phyloP scores from a whole-genome alignment of 257 asterid species.

The Solanum clarkiae region DNA sequence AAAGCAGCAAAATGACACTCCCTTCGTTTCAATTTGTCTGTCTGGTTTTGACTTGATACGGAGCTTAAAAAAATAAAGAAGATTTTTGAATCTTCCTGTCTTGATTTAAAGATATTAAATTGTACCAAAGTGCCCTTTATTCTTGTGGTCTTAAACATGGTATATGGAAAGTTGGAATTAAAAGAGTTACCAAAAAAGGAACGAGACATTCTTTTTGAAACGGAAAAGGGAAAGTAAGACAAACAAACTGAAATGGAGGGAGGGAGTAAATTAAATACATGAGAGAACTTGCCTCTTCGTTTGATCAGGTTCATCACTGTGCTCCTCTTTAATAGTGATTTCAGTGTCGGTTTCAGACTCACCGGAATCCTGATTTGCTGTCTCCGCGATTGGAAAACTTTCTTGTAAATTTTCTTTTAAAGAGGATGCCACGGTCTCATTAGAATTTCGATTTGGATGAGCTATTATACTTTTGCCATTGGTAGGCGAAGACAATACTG shows the following conservation, averaged over 20 bases:
- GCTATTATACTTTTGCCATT: constrained; percentile 19
- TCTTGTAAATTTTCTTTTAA: constrained; percentile 27
- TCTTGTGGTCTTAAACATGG: too few species aligned
- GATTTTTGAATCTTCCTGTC: too few species aligned
- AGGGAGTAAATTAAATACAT: neutral
- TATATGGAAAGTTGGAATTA: too few species aligned
- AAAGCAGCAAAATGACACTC: neutral
- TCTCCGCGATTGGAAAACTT: constrained; percentile 18
- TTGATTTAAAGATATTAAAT: too few species aligned
- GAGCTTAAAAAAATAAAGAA: too few species aligned
- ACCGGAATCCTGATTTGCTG: constrained; percentile 36
- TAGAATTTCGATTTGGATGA: constrained; percentile 7
- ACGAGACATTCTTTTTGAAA: too few species aligned
- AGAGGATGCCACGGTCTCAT: constrained; percentile 29
- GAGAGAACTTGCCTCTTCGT: constrained; percentile 38
- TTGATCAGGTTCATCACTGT: constrained; percentile 37
- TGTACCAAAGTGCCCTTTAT: too few species aligned
- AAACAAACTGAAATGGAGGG: too few species aligned
- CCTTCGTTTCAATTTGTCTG: too few species aligned
- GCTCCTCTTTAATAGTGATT: constrained; percentile 32
- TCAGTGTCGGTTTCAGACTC: constrained; percentile 50
- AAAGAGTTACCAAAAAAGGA: too few species aligned
- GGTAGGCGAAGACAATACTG: constrained; percentile 19
- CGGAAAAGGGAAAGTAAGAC: too few species aligned
- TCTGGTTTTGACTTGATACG: too few species aligned